phyloP scores from a whole-genome alignment of 208 protist species.

The Acanthamoeba lenticulata region DNA sequence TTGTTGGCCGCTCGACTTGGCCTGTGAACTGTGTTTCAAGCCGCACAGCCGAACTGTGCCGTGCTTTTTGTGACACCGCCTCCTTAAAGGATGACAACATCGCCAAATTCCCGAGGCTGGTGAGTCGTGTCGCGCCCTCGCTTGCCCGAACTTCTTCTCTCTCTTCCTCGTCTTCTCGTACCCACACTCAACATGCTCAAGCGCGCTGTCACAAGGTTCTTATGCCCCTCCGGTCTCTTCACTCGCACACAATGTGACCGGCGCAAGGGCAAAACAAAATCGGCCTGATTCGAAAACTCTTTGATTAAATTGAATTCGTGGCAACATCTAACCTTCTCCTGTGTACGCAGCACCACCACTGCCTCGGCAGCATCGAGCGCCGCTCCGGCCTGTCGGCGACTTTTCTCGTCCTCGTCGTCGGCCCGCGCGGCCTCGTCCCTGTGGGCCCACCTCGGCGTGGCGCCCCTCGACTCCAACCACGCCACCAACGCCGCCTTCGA shows the following conservation, averaged over 20 bases:
- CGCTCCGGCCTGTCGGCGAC: not conserved
- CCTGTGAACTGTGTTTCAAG: too few relatives aligned
- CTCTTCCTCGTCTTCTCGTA: not conserved
- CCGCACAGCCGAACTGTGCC: too few relatives aligned
- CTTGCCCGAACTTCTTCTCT: too few relatives aligned
- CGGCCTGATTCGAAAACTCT: too few relatives aligned
- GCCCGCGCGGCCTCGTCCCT: constrained; percentile 41
- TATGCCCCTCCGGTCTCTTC: not conserved
- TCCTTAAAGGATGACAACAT: too few relatives aligned
- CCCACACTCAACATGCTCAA: not conserved
- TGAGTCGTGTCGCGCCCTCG: not conserved
- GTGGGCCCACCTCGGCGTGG: constrained; percentile 59
- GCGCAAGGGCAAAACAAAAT: too few relatives aligned
- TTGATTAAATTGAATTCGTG: too few relatives aligned
- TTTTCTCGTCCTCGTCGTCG: not conserved
- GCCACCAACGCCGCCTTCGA: constrained; percentile 65
- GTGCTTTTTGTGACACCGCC: too few relatives aligned
- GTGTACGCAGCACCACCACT: not conserved
- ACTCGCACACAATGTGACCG: too few relatives aligned
- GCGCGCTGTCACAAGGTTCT: not conserved
- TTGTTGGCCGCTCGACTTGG: too few relatives aligned
- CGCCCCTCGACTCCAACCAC: constrained; percentile 61
- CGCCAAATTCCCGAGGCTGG: not conserved
- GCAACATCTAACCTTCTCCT: too few relatives aligned
- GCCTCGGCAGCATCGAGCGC: not conserved